Evolutionary conservation across 2,329 filamentous ascomycete species (phyloP).

Genomic region (Cladosporium oxysporum): DNA sequence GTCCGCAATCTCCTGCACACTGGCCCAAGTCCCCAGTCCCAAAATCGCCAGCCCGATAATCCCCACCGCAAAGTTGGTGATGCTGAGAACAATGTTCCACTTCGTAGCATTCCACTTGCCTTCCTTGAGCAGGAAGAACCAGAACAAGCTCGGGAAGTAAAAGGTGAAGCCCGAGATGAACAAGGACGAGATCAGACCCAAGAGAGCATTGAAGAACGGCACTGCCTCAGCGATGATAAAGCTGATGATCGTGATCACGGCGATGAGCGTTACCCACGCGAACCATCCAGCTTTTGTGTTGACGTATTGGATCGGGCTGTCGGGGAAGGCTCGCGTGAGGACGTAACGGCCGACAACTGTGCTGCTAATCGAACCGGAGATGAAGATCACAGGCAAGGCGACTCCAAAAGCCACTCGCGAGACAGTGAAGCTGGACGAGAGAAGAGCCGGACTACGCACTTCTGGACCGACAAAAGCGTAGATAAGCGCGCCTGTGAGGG

Average conservation of each 20-base stretch:
- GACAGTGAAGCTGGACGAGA: conserved; percentile 58
- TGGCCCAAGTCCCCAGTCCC: conserved; percentile 47
- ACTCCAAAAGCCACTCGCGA: conserved; percentile 69
- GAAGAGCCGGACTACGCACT: conserved; percentile 67
- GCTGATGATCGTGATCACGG: conserved; percentile 60
- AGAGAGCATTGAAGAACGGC: conserved; percentile 68
- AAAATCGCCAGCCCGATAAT: conserved; percentile 36
- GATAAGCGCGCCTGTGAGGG: conserved; percentile 66
- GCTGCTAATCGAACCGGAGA: conserved; percentile 72
- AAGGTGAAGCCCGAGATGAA: conserved; percentile 67
- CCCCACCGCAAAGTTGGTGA: conserved; percentile 48
- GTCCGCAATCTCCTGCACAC: conserved; percentile 47
- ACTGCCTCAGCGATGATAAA: conserved; percentile 73
- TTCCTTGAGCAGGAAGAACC: conserved; percentile 49
- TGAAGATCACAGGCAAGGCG: conserved; percentile 71
- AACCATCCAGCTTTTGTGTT: conserved; percentile 48
- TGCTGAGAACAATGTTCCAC: conserved; percentile 47
- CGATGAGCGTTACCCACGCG: conserved; percentile 62
- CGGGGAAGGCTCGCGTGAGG: conserved; percentile 63
- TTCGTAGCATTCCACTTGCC: conserved; percentile 50
- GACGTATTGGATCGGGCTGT: conserved; percentile 52
- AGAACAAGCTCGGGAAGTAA: conserved; percentile 42
- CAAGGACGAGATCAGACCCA: conserved; percentile 63
- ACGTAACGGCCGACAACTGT: conserved; percentile 55
- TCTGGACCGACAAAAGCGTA: conserved; percentile 65